Percentiles rank a stretch among this genome's conserved stretches.
Conservation (phyloP, 2,329 filamentous ascomycete genomes). For the Trichophaea hybrida region DNA sequence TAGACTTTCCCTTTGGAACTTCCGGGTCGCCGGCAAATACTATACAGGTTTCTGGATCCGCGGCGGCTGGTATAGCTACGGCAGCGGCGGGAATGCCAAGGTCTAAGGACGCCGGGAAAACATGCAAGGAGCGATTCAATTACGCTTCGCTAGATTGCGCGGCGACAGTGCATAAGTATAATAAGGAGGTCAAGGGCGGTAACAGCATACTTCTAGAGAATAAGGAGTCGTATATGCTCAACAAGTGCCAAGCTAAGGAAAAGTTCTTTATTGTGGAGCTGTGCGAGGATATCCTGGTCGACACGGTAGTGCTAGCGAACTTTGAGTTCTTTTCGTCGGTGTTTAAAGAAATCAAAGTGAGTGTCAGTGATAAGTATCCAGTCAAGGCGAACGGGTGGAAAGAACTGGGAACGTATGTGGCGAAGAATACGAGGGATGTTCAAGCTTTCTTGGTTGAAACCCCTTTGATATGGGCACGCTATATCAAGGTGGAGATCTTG, state of each 20-base stretch:
- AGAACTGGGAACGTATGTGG: constrained; percentile 74
- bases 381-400: constrained; percentile 88
- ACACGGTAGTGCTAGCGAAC: constrained; percentile 93
- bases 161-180: constrained; percentile 82
- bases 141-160: constrained; percentile 96
- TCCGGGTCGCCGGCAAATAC: constrained; percentile 23
- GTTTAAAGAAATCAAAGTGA: constrained; percentile 78
- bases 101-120: constrained; percentile 85
- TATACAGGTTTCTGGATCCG: constrained; percentile 18
- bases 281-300: constrained; percentile 72
- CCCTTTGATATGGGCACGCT: constrained; percentile 88
- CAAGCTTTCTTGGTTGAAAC: constrained; percentile 92
- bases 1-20: constrained; percentile 44
- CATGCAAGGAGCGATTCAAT: constrained; percentile 94
- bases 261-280: constrained; percentile 93
- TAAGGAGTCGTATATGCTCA: constrained; percentile 96
- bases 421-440: constrained; percentile 80
- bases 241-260: constrained; percentile 71
- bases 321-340: constrained; percentile 99
- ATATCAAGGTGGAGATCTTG: constrained; percentile 79
- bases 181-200: constrained; percentile 69
- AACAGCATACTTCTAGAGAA: constrained; percentile 87
- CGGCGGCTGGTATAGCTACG: constrained; percentile 6
- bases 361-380: constrained; percentile 87
- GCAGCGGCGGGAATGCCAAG: constrained; percentile 27